Evolutionary conservation across 148 eudicot genomes (phyloP).

Genomic region (Camellia sinensis): DNA sequence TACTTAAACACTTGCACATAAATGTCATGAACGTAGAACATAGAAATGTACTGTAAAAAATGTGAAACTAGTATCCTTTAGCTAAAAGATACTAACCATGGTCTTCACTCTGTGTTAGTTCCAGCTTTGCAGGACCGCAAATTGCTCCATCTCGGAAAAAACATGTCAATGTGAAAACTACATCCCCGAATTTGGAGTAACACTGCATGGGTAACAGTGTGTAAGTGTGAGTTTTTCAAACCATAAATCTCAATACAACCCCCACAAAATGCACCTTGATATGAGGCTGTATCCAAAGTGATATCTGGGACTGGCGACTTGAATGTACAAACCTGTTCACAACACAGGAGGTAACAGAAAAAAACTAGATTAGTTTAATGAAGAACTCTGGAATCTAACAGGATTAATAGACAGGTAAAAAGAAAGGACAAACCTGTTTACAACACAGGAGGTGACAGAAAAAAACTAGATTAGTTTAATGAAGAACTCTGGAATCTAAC

Average conservation of each 20-base stretch:
- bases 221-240: background rate
- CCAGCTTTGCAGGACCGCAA: conserved; percentile 52
- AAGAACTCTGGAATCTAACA: background rate
- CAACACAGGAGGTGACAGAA: conserved; percentile 9
- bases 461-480: conserved; percentile 1
- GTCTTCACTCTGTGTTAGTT: conserved; percentile 27
- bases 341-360: conserved; percentile 4
- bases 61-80: background rate
- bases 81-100: conserved; percentile 36
- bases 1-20: background rate
- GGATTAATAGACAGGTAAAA: background rate
- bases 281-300: conserved; percentile 95
- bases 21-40: background rate
- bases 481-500: background rate
- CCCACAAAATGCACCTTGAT: conserved; percentile 55
- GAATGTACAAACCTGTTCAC: conserved; percentile 62
- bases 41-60: background rate
- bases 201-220: conserved; percentile 50
- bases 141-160: conserved; percentile 71
- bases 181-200: conserved; percentile 85
- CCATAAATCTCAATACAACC: conserved; percentile 1
- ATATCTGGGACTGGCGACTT: conserved; percentile 81
- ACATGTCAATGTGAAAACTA: conserved; percentile 82
- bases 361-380: background rate
- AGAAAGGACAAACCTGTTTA: conserved; percentile 65